Percentiles rank a stretch among this genome's conserved stretches.
These are phyloP conservation scores for Pelargonium cotyledonis DNA, from an alignment of 441 rosid species.

Conservation along the genomic window DNA sequence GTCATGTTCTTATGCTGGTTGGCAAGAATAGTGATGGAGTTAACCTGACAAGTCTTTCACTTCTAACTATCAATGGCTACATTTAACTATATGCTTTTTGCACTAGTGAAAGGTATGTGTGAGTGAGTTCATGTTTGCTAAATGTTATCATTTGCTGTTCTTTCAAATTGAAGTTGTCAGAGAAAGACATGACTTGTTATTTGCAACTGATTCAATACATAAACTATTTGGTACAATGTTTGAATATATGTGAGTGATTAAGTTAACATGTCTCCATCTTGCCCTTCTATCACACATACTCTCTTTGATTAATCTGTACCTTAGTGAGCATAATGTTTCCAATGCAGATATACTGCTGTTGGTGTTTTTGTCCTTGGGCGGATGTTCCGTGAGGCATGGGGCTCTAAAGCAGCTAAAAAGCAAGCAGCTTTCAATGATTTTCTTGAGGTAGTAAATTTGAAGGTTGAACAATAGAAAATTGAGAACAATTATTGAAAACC, in stretches of 20 bases:
- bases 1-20: slow-evolving; percentile 13
- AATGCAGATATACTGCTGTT: slow-evolving; percentile 81
- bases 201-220: neutral
- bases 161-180: neutral
- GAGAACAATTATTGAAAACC: slow-evolving; percentile 14
- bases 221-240: neutral
- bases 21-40: slow-evolving; percentile 9
- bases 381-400: slow-evolving; percentile 92
- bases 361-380: slow-evolving; percentile 94
- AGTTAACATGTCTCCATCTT: slow-evolving; percentile 6
- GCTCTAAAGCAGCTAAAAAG: slow-evolving; percentile 52
- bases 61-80: neutral
- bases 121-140: neutral
- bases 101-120: neutral
- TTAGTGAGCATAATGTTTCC: slow-evolving; percentile 16
- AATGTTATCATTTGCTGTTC: neutral
- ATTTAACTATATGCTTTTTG: neutral
- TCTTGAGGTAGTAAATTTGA: slow-evolving; percentile 58
- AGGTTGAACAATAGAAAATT: slow-evolving; percentile 12
- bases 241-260: too few species aligned
- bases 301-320: slow-evolving; percentile 7
- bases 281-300: neutral
- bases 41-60: neutral
- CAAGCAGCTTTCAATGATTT: slow-evolving; percentile 71
- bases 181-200: neutral